Evolutionary conservation across 1,284 basidiomycete genomes (phyloP), one percentile per base, ranked within the genome.

Genomic region (Mycena sp.): DNA sequence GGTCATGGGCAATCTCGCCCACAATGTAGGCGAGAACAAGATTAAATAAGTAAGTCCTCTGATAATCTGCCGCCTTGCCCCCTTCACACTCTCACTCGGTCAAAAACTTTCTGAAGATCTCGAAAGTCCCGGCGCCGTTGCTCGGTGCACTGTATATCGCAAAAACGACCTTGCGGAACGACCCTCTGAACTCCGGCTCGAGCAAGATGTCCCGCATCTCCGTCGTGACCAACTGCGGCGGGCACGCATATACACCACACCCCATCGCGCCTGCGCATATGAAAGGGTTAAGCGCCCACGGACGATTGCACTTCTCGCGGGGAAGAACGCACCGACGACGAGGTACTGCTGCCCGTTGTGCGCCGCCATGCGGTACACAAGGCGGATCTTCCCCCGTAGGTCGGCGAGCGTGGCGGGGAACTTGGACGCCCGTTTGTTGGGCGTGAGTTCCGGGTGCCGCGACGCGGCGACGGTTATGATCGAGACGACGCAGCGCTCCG

Each of bases 391-490:
- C 48, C 70, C 79, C 44, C 74, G 73, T 10, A 83, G 62, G 63
- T 80, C 74, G 16, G 76, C 69, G 26, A 81, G 55, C 44, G 76
- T 78, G 2, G 65, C 63, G 6, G 68, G 49, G n/a, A 74, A 66
- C 53, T 56, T 64, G 49, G 81, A 78, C 0, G 56, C 29, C 40
- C 67, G 37, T 11, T 51, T 25, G 60, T 81, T 77, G n/a, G 64
- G 46, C 2, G 75, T 77, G 14, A 83, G 69, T 14, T 64, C 52
- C 1, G 75, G 76, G 6, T 54, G 43, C 6, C 78, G 63, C 0
- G 81, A 81, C 3, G 80, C 82, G 29, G 82, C 80, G 14, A 83
- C 79, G 7, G 81, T 82, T 35, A 83, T 72, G 9, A 83, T 80
- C 12, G 80, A 80, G 12, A 83, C 78, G 26, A 81, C 69, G 6